phyloP scores from a whole-genome alignment of 1,284 basidiomycete genomes.

The Marasmius fiardii region DNA sequence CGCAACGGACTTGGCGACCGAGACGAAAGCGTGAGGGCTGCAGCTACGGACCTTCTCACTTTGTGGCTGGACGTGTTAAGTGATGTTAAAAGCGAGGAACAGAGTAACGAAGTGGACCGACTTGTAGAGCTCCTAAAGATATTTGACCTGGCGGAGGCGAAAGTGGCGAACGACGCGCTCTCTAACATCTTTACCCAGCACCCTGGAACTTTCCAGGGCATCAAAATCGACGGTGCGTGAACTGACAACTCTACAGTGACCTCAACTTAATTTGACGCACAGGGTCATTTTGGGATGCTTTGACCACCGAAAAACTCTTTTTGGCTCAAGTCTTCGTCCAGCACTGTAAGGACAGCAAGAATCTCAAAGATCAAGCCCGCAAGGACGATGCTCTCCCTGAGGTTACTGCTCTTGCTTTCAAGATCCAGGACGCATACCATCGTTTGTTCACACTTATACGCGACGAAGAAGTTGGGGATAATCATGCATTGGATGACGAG shows the following conservation, averaged over 20 bases:
- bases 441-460: slow-evolving; percentile 45
- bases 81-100: slow-evolving; percentile 26
- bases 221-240: slow-evolving; percentile 70
- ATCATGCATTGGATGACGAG: slow-evolving; percentile 35
- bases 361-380: slow-evolving; percentile 36
- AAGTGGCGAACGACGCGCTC: slow-evolving; percentile 36
- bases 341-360: slow-evolving; percentile 46
- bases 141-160: slow-evolving; percentile 34
- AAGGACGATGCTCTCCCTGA: slow-evolving; percentile 77
- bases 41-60: slow-evolving; percentile 70
- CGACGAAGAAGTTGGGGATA: slow-evolving; percentile 29
- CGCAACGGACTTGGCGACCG: slow-evolving; percentile 86
- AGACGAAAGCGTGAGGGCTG: slow-evolving; percentile 72
- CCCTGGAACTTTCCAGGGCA: slow-evolving; percentile 41
- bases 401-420: slow-evolving; percentile 82
- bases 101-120: slow-evolving; percentile 22
- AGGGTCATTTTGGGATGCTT: slow-evolving; percentile 57
- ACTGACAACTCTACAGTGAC: not conserved
- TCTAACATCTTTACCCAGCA: slow-evolving; percentile 32
- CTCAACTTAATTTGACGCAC: not conserved
- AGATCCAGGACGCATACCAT: slow-evolving; percentile 75
- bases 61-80: slow-evolving; percentile 66
- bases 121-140: slow-evolving; percentile 34
- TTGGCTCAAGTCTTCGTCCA: slow-evolving; percentile 84
- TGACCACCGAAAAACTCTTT: slow-evolving; percentile 81